phyloP scores from a whole-genome alignment of 1,139 yeast genomes.

The Geotrichum phurueaensis region DNA sequence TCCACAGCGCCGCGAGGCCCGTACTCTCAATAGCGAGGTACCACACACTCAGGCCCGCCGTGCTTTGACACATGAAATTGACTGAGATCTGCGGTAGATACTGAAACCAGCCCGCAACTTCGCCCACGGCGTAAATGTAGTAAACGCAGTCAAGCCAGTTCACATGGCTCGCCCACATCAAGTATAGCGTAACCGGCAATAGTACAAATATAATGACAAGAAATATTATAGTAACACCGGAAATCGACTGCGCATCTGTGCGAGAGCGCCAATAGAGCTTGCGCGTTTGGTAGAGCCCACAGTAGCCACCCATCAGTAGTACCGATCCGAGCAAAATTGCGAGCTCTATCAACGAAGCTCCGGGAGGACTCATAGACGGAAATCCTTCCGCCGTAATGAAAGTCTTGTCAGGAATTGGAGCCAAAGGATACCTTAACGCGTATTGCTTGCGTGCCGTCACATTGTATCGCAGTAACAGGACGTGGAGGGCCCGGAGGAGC shows the following conservation, averaged over 20 bases:
- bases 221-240: conserved; percentile 4
- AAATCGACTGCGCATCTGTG: conserved; percentile 13
- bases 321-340: conserved; percentile 2
- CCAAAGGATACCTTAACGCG: conserved; percentile 10
- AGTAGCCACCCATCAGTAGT: background rate
- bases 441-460: conserved; percentile 9
- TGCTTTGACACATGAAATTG: conserved; percentile 18
- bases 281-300: conserved; percentile 6
- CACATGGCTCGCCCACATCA: background rate
- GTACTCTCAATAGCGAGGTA: conserved; percentile 1
- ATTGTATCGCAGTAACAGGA: conserved; percentile 12
- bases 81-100: conserved; percentile 22
- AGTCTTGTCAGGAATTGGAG: conserved; percentile 6
- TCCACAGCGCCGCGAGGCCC: conserved; percentile 4
- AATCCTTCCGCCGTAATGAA: conserved; percentile 4
- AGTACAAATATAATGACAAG: background rate
- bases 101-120: conserved; percentile 14
- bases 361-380: conserved; percentile 13
- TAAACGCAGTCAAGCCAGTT: conserved; percentile 22
- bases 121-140: conserved; percentile 20
- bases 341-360: conserved; percentile 15
- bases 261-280: conserved; percentile 12
- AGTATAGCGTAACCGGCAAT: background rate
- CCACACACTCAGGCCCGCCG: conserved; percentile 12
- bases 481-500: conserved; percentile 11